Evolutionary conservation across 2,329 filamentous ascomycete species (phyloP).

Genomic region (Ophiobolus disseminans): DNA sequence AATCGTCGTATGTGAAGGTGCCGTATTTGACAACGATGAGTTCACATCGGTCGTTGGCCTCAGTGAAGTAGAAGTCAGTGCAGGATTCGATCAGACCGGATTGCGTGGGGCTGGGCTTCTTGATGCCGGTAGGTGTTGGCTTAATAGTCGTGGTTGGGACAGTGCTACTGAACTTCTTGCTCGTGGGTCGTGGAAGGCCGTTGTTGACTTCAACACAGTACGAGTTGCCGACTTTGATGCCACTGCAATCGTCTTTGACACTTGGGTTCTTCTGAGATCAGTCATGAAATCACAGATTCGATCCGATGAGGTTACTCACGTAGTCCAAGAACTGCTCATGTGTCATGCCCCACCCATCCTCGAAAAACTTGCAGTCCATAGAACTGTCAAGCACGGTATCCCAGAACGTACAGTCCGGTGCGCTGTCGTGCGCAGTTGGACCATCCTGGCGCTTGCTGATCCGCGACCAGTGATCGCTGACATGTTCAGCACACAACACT

Average conservation of each 20-base stretch:
- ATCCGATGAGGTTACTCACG: conserved; percentile 6
- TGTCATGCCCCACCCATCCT: conserved; percentile 11
- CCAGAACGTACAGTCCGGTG: conserved; percentile 20
- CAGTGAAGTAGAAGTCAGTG: no score
- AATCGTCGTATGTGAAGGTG: no score
- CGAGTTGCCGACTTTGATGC: conserved; percentile 18
- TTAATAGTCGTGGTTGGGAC: neutral
- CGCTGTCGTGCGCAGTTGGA: conserved; percentile 13
- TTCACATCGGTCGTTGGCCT: no score
- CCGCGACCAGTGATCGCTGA: no score
- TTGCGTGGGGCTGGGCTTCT: no score
- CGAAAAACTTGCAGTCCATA: conserved; percentile 12
- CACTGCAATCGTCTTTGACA: conserved; percentile 17
- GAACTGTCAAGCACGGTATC: conserved; percentile 9
- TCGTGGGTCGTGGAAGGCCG: conserved; percentile 7
- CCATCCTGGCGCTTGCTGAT: conserved; percentile 12
- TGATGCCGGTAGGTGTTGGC: conserved; percentile 7
- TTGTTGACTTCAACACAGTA: conserved; percentile 23
- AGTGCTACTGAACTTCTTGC: no score
- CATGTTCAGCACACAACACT: no score
- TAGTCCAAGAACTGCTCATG: conserved; percentile 17
- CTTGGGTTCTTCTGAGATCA: conserved; percentile 12
- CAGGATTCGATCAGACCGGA: no score
- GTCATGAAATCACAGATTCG: neutral
- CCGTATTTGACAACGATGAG: no score